Base-by-base conservation (phyloP, 164 flowering plant species). In the Liquidambar formosana region DNA sequence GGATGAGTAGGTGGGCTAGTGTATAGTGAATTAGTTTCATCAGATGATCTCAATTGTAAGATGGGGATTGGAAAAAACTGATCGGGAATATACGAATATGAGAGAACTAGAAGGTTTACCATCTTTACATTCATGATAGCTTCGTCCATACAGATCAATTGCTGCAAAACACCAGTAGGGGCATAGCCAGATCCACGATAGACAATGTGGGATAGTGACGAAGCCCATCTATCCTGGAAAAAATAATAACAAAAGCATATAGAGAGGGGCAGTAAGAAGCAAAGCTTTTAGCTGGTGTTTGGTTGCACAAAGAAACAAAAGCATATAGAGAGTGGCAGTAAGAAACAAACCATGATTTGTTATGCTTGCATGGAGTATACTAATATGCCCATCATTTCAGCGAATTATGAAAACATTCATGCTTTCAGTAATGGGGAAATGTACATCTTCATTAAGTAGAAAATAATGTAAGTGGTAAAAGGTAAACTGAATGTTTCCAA, bases 191-290 rank as follows among this genome's bases (percentile, higher is more conserved):
- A 23, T 54, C 2, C 61, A 43, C 21, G 41, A 45, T 14, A 25
- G 18, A 67, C 41, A 57, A 67, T 15, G 23, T 67, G 62, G 49
- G 38, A 25, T 22, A 67, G 14, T 11, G 62, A 57, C 3, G 52
- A 14, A 43, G 52, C 62, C 70, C 70, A 67, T 54, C 4, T 22
- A 21, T 45, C 33, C 70, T 67, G 61, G 45, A 43, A 67, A 67
- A 21, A 23, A 44, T 15, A n/a, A 43, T 12, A n/a, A 56, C 1
- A 57, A 67, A 22, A 26, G 21, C 21, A 28, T 14, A 65, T 8
- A n/a, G n/a, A 27, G 28, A 33, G 23, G 21, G 10, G 16, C n/a
- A 52, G 13, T 4, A n/a, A 65, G 28, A 27, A n/a, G n/a, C n/a
- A n/a, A n/a, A n/a, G n/a, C n/a, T n/a, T n/a, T n/a, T n/a, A n/a